phyloP scores from a whole-genome alignment of 352 stramenopile species.

The Phytopythium litorale region DNA sequence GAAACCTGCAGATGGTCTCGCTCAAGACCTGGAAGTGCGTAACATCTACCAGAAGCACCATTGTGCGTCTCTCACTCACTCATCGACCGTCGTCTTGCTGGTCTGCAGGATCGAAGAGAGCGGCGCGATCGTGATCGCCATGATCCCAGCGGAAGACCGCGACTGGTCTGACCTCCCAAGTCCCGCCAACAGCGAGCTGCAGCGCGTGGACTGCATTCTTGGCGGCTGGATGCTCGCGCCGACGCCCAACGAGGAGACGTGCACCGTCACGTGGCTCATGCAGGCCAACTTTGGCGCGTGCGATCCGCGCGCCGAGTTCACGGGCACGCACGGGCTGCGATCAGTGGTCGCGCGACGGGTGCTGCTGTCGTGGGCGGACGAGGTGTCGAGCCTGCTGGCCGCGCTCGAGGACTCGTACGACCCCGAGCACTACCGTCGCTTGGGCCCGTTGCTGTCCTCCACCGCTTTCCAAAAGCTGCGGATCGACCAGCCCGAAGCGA shows the following conservation, averaged over 20 bases:
- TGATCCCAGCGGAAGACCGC: slow-evolving; percentile 54
- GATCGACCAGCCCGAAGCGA: slow-evolving; percentile 28
- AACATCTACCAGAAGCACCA: not conserved
- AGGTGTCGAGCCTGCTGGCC: slow-evolving; percentile 41
- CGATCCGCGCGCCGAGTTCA: slow-evolving; percentile 49
- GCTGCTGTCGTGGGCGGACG: slow-evolving; percentile 47
- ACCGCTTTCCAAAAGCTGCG: slow-evolving; percentile 40
- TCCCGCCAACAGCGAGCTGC: not conserved
- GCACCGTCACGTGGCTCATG: slow-evolving; percentile 75
- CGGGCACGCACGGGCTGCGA: slow-evolving; percentile 28
- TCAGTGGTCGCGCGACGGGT: slow-evolving; percentile 30
- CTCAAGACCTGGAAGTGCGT: slow-evolving; percentile 68
- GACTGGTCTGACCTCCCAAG: slow-evolving; percentile 18
- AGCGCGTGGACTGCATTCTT: slow-evolving; percentile 61
- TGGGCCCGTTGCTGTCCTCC: slow-evolving; percentile 43
- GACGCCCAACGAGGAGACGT: slow-evolving; percentile 53
- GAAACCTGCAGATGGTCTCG: slow-evolving; percentile 49
- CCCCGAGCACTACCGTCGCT: slow-evolving; percentile 40
- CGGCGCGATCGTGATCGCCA: slow-evolving; percentile 57
- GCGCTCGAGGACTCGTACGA: slow-evolving; percentile 47
- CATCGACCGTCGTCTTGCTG: slow-evolving; percentile 1
- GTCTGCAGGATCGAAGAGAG: slow-evolving; percentile 51
- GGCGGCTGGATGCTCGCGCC: slow-evolving; percentile 65
- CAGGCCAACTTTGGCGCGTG: slow-evolving; percentile 72
- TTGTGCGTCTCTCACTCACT: not conserved